These are phyloP conservation scores for Russula sp. DNA, from an alignment of 768 basidiomycete species.

Conservation along the genomic window DNA sequence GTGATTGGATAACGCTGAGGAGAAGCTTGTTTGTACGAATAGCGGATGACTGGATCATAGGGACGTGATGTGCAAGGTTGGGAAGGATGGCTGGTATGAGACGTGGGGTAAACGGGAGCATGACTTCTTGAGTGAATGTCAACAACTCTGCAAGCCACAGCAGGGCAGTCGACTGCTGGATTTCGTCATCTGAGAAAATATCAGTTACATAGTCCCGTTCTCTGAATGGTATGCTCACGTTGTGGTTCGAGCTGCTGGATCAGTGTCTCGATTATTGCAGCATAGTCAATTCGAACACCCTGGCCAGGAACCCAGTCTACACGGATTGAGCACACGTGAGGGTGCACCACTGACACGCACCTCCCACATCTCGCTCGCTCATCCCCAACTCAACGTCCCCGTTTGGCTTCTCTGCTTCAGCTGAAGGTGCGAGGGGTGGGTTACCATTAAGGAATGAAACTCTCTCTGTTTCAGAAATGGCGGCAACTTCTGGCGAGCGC, in stretches of 20 bases:
- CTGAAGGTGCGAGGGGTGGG: conserved; percentile 28
- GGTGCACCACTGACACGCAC: conserved; percentile 2
- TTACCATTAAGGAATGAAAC: conserved; percentile 5
- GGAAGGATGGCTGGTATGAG: conserved; percentile 90
- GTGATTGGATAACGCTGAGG: conserved; percentile 73
- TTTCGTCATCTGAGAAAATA: conserved; percentile 67
- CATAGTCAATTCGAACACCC: conserved; percentile 86
- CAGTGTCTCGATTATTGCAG: conserved; percentile 88
- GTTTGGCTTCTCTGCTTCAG: conserved; percentile 21
- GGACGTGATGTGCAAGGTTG: conserved; percentile 86
- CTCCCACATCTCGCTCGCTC: conserved; percentile 55
- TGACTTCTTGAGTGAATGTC: conserved; percentile 79
- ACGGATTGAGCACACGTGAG: neutral
- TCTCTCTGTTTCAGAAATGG: conserved; percentile 4
- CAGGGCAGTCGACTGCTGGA: conserved; percentile 91
- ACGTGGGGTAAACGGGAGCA: conserved; percentile 90
- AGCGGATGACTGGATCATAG: conserved; percentile 84
- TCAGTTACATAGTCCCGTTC: neutral
- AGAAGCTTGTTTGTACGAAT: conserved; percentile 81
- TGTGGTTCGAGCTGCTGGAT: conserved; percentile 78
- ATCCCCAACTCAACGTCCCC: conserved; percentile 35
- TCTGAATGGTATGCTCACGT: conserved; percentile 37
- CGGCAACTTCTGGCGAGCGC: neutral
- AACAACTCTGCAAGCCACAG: conserved; percentile 91
- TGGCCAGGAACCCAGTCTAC: conserved; percentile 89